Evolutionary conservation across 805 yeast genomes (phyloP), one percentile per base, ranked within the genome.

Genomic region (Grigorovia transvaalensis): DNA sequence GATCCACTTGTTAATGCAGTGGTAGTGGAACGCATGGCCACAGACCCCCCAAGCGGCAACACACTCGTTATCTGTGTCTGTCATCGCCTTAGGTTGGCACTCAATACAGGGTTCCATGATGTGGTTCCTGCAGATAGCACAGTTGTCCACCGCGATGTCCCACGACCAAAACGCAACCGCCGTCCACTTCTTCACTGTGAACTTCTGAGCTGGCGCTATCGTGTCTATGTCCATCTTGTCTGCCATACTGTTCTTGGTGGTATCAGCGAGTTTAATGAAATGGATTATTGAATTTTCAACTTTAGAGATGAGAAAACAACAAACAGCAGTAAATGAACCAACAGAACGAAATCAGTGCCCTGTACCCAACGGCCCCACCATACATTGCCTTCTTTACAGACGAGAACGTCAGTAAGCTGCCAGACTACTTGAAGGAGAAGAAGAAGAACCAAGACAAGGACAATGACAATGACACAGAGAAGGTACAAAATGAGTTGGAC

Each of bases 101-200:
- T 90, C 98, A 57, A 93, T 86, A 67, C 99, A 93, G 17, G 93
- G 93, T 63, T 93, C 99, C 99, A 93, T 93, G 59, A 93, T 78
- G 70, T 91, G 97, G 69, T 91, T 93, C 66, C 98, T 79, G 76
- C 99, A 93, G 66, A 93, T 93, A 43, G 99, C 98, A 74, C 99
- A 93, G 51, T 88, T 88, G 57, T 95, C 99, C 51, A 88, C 91
- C 40, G 82, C 91, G 54, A 88, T 85, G 70, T 88, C 96, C 99
- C 99, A 93, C 0, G 97, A 88, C 99, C 99, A 93, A 66, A 93
- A 88, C n/a, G 98, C 98, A 48, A 93, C 99, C 0, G 98, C 98
- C 13, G 96, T 89, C 98, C 99, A 91, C 74, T 90, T 93, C 66
- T 88, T 87, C 44, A 93, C 90, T 66, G 91, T 97, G 61, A 93